phyloP scores from a whole-genome alignment of 108 stramenopile species.

The Skeletonema potamos region DNA sequence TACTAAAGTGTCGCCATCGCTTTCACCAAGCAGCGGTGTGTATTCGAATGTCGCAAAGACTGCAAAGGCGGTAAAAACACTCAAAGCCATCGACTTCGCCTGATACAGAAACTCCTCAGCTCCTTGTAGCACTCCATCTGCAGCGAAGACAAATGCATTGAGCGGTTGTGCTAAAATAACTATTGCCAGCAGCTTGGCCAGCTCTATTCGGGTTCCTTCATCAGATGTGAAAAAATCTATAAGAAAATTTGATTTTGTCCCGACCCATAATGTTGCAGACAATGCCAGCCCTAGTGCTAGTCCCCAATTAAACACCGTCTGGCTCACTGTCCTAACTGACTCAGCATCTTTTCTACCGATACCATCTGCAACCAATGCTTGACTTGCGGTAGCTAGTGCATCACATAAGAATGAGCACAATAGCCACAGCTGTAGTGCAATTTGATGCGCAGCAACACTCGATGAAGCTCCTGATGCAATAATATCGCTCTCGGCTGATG shows the following conservation, averaged over 20 bases:
- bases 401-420: constrained; percentile 83
- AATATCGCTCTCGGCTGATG: constrained; percentile 27
- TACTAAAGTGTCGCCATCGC: constrained; percentile 55
- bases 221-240: constrained; percentile 71
- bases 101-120: constrained; percentile 82
- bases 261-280: constrained; percentile 51
- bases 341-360: constrained; percentile 57
- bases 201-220: constrained; percentile 54
- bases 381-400: constrained; percentile 80
- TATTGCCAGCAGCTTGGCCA: constrained; percentile 62
- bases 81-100: constrained; percentile 80
- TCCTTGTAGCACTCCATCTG: constrained; percentile 87
- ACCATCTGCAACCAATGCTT: constrained; percentile 82
- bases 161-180: constrained; percentile 81
- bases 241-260: constrained; percentile 60
- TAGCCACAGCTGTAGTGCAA: constrained; percentile 84
- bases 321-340: constrained; percentile 48
- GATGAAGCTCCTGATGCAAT: constrained; percentile 53
- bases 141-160: constrained; percentile 84
- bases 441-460: constrained; percentile 83
- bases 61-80: constrained; percentile 54
- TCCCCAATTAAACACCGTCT: constrained; percentile 75
- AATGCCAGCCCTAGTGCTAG: constrained; percentile 57
- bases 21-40: constrained; percentile 14
- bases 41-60: constrained; percentile 54